phyloP scores from a whole-genome alignment of 2,329 filamentous ascomycete species.

The Diaporthe citri region DNA sequence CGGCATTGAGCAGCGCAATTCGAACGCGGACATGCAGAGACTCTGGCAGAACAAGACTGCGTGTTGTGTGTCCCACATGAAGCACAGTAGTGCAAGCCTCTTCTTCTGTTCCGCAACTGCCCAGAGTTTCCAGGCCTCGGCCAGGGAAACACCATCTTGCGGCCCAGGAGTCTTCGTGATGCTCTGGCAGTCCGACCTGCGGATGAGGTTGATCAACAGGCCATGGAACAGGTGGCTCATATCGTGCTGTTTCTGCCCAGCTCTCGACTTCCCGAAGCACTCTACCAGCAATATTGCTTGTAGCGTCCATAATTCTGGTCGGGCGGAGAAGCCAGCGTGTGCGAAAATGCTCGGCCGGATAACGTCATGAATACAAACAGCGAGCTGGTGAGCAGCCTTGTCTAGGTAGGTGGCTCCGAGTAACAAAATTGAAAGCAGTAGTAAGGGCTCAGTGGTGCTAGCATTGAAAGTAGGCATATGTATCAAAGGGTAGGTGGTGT shows the following conservation, averaged over 20 bases:
- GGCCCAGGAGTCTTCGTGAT: conserved; percentile 46
- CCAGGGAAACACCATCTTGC: conserved; percentile 50
- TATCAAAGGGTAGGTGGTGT: conserved; percentile 70
- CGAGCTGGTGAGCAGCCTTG: conserved; percentile 70
- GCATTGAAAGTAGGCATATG: conserved; percentile 70
- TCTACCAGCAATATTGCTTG: conserved; percentile 73
- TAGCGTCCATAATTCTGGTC: conserved; percentile 71
- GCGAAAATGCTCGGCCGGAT: conserved; percentile 71
- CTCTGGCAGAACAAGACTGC: conserved; percentile 75
- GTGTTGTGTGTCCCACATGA: conserved; percentile 76
- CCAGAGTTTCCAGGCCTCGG: conserved; percentile 65
- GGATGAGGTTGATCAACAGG: conserved; percentile 54
- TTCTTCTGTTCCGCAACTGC: conserved; percentile 70
- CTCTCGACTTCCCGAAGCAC: conserved; percentile 73
- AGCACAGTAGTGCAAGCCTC: conserved; percentile 70
- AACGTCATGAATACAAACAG: conserved; percentile 72
- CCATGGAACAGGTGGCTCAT: conserved; percentile 69
- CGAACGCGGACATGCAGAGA: conserved; percentile 75
- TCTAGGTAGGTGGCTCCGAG: conserved; percentile 73
- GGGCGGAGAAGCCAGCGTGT: conserved; percentile 67
- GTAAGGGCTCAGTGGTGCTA: conserved; percentile 60
- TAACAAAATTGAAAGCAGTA: conserved; percentile 67
- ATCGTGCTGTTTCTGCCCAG: conserved; percentile 73
- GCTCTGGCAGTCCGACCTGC: conserved; percentile 53
- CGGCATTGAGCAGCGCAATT: conserved; percentile 68